Evolutionary conservation across 108 stramenopile species (phyloP), one percentile per base, ranked within the genome.

Genomic region (Conticribra weissflogii): DNA sequence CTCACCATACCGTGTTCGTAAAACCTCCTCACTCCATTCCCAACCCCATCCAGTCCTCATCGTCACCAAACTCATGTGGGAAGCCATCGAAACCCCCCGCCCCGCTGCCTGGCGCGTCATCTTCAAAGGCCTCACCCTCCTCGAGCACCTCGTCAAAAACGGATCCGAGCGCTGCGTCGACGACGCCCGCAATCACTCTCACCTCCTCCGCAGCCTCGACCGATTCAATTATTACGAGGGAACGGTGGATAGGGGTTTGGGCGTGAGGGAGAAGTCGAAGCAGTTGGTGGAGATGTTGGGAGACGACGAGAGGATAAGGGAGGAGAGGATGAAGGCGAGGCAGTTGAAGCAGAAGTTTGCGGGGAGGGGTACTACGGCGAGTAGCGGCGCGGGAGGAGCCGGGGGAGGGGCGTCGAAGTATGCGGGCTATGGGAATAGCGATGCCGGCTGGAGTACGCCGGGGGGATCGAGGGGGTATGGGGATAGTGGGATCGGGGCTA

Each of bases 171-270:
- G 96, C 22, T 95, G 96, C 51, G 95, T 98, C 30, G 98, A 98
- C 67, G 96, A 97, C 75, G 93, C 92, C 12, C 83, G 98, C 0
- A 96, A 97, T 70, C 94, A 93, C 63, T 87, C 85, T 24, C 90
- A 90, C 47, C 59, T 83, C 7, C 74, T 97, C 17, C 86, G 95
- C 46, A 63, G 76, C 19, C 68, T 97, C 15, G 73, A 86, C 34
- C 85, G 93, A 71, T 98, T 97, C 84, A 97, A 97, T 71, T 97
- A 96, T 71, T 96, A 95, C 85, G 98, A 98, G 80, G 97, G 95
- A 0, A 91, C 89, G 27, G 83, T 96, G 45, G 95, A 96, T 82
- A 82, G 95, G 28, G 95, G 95, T 5, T 31, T 79, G 47, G 95
- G 95, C 3, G 91, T 96, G 2, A 66, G 98, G 28, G 98, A 98